These are phyloP conservation scores for Aspergillus pseudotamarii DNA, from an alignment of 2,329 filamentous ascomycete genomes.

Conservation along the genomic window DNA sequence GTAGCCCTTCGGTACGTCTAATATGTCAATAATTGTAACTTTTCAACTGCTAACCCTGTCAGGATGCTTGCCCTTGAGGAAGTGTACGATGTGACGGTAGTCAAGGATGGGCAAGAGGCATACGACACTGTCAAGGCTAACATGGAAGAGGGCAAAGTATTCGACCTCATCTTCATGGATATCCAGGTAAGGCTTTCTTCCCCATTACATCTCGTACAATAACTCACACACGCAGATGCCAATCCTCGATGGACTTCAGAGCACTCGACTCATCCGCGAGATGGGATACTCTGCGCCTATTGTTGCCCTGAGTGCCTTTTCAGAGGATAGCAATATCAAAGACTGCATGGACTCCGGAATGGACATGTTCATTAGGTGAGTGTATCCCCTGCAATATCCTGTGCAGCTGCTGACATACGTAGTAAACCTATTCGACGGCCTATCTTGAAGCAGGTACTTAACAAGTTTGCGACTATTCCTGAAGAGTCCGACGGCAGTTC, in stretches of 20 bases:
- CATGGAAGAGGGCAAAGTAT: slow-evolving; percentile 72
- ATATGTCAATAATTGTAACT: too few species aligned
- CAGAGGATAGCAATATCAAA: slow-evolving; percentile 84
- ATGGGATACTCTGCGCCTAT: slow-evolving; percentile 88
- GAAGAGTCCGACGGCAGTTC: slow-evolving; percentile 56
- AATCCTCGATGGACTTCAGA: slow-evolving; percentile 85
- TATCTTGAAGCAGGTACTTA: slow-evolving; percentile 81
- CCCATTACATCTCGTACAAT: neutral
- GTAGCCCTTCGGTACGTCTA: slow-evolving; percentile 56
- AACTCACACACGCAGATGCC: slow-evolving; percentile 65
- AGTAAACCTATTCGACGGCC: slow-evolving; percentile 74
- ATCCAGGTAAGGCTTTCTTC: slow-evolving; percentile 53
- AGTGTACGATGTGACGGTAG: slow-evolving; percentile 76
- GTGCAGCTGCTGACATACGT: neutral
- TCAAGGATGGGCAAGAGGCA: slow-evolving; percentile 83
- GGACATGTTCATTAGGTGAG: slow-evolving; percentile 75
- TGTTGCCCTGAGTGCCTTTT: slow-evolving; percentile 86
- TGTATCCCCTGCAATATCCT: neutral
- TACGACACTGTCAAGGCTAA: slow-evolving; percentile 81
- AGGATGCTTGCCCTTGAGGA: slow-evolving; percentile 58
- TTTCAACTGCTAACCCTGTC: neutral
- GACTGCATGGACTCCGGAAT: slow-evolving; percentile 88
- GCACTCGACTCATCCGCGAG: slow-evolving; percentile 79
- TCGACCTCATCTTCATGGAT: slow-evolving; percentile 94
- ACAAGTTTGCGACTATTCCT: slow-evolving; percentile 75